Percentiles rank a stretch among this genome's conserved stretches.
Evolutionary conservation across 768 basidiomycete genomes (phyloP).

Genomic region (Asterophora lycoperdoides): DNA sequence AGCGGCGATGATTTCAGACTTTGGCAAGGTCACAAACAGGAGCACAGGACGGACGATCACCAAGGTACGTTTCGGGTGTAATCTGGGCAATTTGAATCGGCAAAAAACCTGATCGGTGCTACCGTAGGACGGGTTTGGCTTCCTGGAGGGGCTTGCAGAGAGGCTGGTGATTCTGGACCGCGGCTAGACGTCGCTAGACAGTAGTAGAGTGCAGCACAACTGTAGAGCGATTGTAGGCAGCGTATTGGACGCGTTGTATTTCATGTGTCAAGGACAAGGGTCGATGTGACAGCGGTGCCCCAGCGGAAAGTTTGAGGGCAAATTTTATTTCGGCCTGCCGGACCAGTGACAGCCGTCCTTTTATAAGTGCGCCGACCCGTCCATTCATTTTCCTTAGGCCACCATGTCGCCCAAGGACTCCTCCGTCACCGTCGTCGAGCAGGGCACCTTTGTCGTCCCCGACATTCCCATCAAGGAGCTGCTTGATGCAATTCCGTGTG

Average conservation of each 20-base stretch:
- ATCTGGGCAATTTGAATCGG: not conserved
- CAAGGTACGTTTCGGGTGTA: slow-evolving; percentile 38
- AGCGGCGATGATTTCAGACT: slow-evolving; percentile 64
- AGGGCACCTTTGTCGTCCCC: slow-evolving; percentile 66
- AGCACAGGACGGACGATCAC: slow-evolving; percentile 69
- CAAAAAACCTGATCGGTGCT: not conserved
- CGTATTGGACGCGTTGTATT: not conserved
- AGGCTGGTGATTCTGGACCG: slow-evolving; percentile 40
- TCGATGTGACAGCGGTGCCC: not conserved
- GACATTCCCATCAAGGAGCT: slow-evolving; percentile 87
- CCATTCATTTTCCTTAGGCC: slow-evolving; percentile 11
- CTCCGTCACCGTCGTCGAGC: slow-evolving; percentile 40
- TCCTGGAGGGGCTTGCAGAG: slow-evolving; percentile 57
- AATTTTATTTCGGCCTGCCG: slow-evolving; percentile 13
- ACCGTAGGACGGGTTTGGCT: slow-evolving; percentile 64
- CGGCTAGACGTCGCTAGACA: no score
- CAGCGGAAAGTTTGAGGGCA: slow-evolving; percentile 8
- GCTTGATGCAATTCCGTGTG: slow-evolving; percentile 78
- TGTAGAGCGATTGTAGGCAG: no score
- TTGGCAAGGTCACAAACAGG: slow-evolving; percentile 63
- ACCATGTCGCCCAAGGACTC: slow-evolving; percentile 33
- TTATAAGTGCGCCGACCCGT: slow-evolving; percentile 11
- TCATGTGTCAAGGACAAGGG: no score
- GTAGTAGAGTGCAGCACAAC: slow-evolving; percentile 23
- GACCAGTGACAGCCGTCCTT: slow-evolving; percentile 5